phyloP scores from a whole-genome alignment of 2,329 filamentous ascomycete genomes.

The Ophiocordyceps australis region DNA sequence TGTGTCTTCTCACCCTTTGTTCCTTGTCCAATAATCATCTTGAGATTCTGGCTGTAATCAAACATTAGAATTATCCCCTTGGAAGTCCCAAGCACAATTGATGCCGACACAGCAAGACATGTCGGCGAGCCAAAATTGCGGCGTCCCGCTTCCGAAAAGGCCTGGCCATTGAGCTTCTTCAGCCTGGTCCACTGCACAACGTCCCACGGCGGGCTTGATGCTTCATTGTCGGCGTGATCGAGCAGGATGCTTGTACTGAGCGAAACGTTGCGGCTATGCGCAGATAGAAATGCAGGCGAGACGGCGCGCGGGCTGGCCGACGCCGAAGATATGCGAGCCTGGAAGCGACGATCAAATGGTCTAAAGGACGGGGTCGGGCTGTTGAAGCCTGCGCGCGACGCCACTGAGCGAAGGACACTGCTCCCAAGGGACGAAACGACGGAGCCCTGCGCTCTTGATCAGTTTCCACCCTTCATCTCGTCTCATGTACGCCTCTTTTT shows the following conservation, averaged over 20 bases:
- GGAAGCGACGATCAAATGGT: slow-evolving; percentile 89
- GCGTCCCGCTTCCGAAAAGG: slow-evolving; percentile 82
- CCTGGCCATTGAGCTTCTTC: slow-evolving; percentile 72
- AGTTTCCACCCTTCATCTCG: too few relatives aligned
- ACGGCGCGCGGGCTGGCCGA: slow-evolving; percentile 44
- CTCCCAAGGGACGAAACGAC: slow-evolving; percentile 51
- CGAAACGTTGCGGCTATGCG: slow-evolving; percentile 68
- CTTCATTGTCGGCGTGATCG: slow-evolving; percentile 47
- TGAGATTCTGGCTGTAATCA: slow-evolving; percentile 91
- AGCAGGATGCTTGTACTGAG: slow-evolving; percentile 49
- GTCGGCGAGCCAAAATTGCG: slow-evolving; percentile 87
- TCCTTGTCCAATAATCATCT: slow-evolving; percentile 81
- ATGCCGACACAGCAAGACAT: slow-evolving; percentile 72
- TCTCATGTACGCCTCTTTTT: too few relatives aligned
- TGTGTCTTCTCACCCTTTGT: slow-evolving; percentile 81
- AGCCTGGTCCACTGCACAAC: slow-evolving; percentile 92
- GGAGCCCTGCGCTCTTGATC: slow-evolving; percentile 39
- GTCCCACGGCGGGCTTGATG: slow-evolving; percentile 76
- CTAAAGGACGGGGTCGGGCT: slow-evolving; percentile 71
- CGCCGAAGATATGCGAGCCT: slow-evolving; percentile 56
- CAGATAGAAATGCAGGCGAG: slow-evolving; percentile 61
- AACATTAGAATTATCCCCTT: slow-evolving; percentile 92
- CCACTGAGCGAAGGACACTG: slow-evolving; percentile 51
- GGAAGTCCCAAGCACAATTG: slow-evolving; percentile 79
- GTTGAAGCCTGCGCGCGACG: slow-evolving; percentile 43